These are phyloP conservation scores for Hypericum androsaemum DNA, from an alignment of 345 rosid genomes.

Conservation along the genomic window DNA sequence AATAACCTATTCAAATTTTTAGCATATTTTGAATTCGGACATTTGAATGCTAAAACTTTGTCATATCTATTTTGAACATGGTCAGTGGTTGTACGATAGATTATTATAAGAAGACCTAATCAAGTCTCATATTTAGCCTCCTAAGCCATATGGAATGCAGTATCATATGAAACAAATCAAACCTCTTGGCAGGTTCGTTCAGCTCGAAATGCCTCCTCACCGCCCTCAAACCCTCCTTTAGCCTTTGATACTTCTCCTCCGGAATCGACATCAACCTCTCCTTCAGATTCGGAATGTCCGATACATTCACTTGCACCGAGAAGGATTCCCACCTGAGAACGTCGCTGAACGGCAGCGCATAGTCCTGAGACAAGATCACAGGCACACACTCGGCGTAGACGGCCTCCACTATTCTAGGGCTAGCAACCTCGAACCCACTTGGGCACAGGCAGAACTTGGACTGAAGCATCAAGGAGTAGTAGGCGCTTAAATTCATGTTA, in stretches of 20 bases:
- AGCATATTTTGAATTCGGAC: no score
- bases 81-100: no score
- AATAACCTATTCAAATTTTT: no score
- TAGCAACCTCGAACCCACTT: slow-evolving; percentile 42
- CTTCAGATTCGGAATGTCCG: slow-evolving; percentile 29
- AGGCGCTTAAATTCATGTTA: slow-evolving; percentile 7
- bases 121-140: slow-evolving; percentile 28
- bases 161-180: slow-evolving; percentile 34
- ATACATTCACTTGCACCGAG: slow-evolving; percentile 25
- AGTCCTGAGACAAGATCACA: slow-evolving; percentile 29
- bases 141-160: slow-evolving; percentile 46
- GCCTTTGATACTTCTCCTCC: slow-evolving; percentile 19
- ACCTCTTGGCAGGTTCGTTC: slow-evolving; percentile 34
- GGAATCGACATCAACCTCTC: slow-evolving; percentile 21
- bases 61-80: no score
- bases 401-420: slow-evolving; percentile 36
- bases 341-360: slow-evolving; percentile 34
- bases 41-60: no score
- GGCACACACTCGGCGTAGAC: slow-evolving; percentile 35
- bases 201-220: slow-evolving; percentile 37
- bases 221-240: slow-evolving; percentile 19
- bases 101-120: background rate
- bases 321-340: slow-evolving; percentile 36
- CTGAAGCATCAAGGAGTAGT: slow-evolving; percentile 27
- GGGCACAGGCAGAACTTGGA: slow-evolving; percentile 41